A percentile compares a stretch with the other conserved stretches of the same genome.
Evolutionary conservation across 192 early-diverging fungal species (phyloP).

Genomic region (Dimargaris xerosporica): DNA sequence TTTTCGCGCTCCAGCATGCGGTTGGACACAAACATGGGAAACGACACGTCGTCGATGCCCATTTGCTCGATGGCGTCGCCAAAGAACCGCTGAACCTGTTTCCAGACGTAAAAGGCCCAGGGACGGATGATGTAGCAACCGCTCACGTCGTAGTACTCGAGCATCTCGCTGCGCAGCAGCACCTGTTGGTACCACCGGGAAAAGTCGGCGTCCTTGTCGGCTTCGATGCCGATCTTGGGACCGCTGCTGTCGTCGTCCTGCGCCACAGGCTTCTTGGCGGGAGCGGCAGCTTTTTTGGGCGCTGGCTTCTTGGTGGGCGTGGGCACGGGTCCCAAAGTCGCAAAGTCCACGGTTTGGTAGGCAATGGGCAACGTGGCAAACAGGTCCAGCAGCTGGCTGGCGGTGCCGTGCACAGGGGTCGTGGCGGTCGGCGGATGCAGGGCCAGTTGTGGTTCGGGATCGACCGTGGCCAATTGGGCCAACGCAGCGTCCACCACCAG

Average conservation of each 20-base stretch:
- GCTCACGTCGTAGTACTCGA: conserved; percentile 96
- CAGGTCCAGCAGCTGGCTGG: conserved; percentile 35
- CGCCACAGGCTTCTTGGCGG: conserved; percentile 29
- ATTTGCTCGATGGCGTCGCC: conserved; percentile 74
- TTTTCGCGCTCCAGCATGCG: conserved; percentile 86
- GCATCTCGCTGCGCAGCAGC: conserved; percentile 84
- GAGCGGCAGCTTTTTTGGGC: conserved; percentile 15
- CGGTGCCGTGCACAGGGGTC: conserved; percentile 40
- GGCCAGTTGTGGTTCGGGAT: conserved; percentile 24
- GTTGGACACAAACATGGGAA: conserved; percentile 97
- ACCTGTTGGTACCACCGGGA: conserved; percentile 87
- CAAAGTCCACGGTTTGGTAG: conserved; percentile 32
- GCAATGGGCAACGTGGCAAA: conserved; percentile 35
- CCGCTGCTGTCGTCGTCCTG: conserved; percentile 35
- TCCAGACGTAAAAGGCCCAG: conserved; percentile 90
- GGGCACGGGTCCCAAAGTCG: conserved; percentile 26
- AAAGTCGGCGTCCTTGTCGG: conserved; percentile 81
- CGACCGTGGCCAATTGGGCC: conserved; percentile 19
- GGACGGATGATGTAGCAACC: conserved; percentile 99
- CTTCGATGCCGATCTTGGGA: conserved; percentile 70
- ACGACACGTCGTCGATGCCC: conserved; percentile 95
- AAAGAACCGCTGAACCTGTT: conserved; percentile 91
- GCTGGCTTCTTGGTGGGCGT: conserved; percentile 14
- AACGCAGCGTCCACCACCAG: conserved; percentile 60
- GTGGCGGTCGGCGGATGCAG: conserved; percentile 50